phyloP scores from a whole-genome alignment of 2,329 filamentous ascomycete species.

The Xylariaceae sp. region DNA sequence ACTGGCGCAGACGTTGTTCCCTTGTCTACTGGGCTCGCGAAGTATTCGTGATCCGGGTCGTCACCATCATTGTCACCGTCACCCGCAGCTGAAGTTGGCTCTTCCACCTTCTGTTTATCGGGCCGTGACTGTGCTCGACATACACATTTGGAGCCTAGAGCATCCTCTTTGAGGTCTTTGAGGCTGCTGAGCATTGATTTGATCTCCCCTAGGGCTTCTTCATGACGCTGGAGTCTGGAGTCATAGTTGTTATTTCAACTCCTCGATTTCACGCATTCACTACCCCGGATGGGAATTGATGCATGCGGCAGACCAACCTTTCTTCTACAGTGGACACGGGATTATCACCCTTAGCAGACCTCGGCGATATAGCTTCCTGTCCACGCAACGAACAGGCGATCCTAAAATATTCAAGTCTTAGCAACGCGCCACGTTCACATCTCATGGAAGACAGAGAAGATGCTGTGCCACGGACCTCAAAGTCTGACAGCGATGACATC shows the following conservation, averaged over 20 bases:
- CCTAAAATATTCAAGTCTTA: conserved; percentile 11
- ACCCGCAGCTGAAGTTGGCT: conserved; percentile 5
- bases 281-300: not conserved
- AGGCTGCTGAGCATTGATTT: conserved; percentile 25
- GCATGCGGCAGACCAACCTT: conserved; percentile 19
- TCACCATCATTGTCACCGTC: conserved; percentile 14
- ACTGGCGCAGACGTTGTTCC: conserved; percentile 31
- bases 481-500: conserved; percentile 31
- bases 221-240: conserved; percentile 26
- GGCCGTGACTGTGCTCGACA: not conserved
- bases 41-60: conserved; percentile 22
- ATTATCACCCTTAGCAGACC: conserved; percentile 5
- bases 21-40: conserved; percentile 31
- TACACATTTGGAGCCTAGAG: not conserved
- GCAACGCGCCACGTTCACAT: conserved; percentile 1
- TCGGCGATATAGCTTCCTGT: conserved; percentile 12
- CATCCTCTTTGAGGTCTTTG: conserved; percentile 7
- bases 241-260: not conserved
- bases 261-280: not conserved
- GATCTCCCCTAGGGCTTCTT: conserved; percentile 27
- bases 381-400: conserved; percentile 28
- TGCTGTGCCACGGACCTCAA: conserved; percentile 22
- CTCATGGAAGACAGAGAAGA: not conserved
- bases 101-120: conserved; percentile 8
- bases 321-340: conserved; percentile 22